A percentile compares a stretch with the other conserved stretches of the same genome.
phyloP scores from a whole-genome alignment of 441 rosid genomes.

The Dalechampia spathulata region DNA sequence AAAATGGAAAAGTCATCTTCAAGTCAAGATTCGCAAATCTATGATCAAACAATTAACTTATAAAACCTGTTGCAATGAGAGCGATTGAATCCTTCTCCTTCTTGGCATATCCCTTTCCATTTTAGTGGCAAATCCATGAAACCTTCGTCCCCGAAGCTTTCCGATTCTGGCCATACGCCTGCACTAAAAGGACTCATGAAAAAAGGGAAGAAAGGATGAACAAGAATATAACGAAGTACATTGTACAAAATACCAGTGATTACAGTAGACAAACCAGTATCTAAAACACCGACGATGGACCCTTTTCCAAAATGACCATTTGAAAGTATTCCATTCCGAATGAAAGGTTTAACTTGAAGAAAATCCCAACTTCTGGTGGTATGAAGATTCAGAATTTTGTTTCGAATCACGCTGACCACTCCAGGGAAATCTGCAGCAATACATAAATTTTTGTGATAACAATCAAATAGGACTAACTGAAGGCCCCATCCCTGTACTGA shows the following conservation, averaged over 20 bases:
- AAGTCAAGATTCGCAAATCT: no score
- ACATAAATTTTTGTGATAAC: not conserved
- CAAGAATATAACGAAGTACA: no score
- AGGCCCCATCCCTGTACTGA: not conserved
- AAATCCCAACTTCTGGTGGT: slow-evolving; percentile 66
- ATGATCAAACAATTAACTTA: no score
- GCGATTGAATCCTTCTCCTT: slow-evolving; percentile 33
- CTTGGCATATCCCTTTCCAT: slow-evolving; percentile 58
- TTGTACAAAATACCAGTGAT: no score
- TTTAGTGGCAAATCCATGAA: slow-evolving; percentile 40
- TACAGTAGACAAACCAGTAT: slow-evolving; percentile 34
- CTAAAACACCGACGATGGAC: slow-evolving; percentile 50
- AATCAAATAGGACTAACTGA: not conserved
- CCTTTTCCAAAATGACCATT: slow-evolving; percentile 53
- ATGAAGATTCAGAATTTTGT: slow-evolving; percentile 39
- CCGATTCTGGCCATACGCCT: slow-evolving; percentile 72
- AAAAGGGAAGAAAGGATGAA: not conserved
- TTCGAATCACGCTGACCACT: slow-evolving; percentile 45
- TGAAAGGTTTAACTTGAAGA: slow-evolving; percentile 42
- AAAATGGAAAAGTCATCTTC: no score
- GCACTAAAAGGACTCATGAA: not conserved
- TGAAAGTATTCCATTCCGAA: slow-evolving; percentile 30
- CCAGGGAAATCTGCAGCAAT: slow-evolving; percentile 34
- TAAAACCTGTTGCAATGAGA: slow-evolving; percentile 35
- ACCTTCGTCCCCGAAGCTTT: slow-evolving; percentile 45